Conservation (phyloP, 2,329 filamentous ascomycete species). For the Coniella lustricola region DNA sequence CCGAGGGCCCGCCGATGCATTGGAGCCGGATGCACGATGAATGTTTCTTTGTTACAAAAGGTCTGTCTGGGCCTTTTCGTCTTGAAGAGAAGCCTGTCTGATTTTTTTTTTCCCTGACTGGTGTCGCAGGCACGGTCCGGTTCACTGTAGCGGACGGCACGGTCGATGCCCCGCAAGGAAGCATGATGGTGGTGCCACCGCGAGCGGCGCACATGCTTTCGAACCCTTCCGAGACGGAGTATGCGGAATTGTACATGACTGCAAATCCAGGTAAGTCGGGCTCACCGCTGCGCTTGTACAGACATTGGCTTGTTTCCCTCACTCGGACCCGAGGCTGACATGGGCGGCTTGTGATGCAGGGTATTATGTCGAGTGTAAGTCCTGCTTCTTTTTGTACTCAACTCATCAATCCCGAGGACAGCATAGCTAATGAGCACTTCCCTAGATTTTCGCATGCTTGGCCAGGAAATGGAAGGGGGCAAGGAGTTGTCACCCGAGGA, state of each 20-base stretch:
- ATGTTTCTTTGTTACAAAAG: conserved; percentile 29
- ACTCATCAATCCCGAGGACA: background rate
- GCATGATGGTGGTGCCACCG: conserved; percentile 30
- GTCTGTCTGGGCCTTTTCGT: conserved; percentile 9
- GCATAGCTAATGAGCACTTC: background rate
- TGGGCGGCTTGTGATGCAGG: conserved; percentile 11
- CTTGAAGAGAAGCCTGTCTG: no score
- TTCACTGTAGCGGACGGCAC: conserved; percentile 29
- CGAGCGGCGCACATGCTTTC: conserved; percentile 29
- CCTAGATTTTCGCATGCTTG: conserved; percentile 29
- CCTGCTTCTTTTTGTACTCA: no score
- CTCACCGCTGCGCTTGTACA: background rate
- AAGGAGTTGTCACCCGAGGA: conserved; percentile 22
- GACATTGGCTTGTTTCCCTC: no score
- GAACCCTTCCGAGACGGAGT: conserved; percentile 27
- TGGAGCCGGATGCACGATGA: conserved; percentile 33
- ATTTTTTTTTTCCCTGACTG: background rate
- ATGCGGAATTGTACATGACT: conserved; percentile 31
- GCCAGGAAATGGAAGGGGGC: conserved; percentile 23
- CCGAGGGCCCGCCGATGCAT: conserved; percentile 30
- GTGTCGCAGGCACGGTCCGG: conserved; percentile 21
- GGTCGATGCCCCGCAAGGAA: conserved; percentile 24
- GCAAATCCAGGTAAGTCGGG: conserved; percentile 22
- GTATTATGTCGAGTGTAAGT: conserved; percentile 31
- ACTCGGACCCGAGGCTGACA: conserved; percentile 7